Evolutionary conservation across 495 filamentous ascomycete species (phyloP).

Genomic region (Neurospora pannonica): DNA sequence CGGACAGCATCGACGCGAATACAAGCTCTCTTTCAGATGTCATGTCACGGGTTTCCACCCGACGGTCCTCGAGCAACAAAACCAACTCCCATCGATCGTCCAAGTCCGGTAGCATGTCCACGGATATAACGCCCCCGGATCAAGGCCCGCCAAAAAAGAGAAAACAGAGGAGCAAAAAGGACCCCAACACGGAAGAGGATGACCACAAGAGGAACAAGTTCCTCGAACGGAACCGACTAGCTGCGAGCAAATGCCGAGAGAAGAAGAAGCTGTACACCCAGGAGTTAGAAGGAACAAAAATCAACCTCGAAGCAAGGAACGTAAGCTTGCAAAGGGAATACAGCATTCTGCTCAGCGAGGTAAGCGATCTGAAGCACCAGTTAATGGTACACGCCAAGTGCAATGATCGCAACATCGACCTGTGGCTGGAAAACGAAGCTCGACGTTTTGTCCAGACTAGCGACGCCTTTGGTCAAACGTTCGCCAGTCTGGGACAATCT

Average conservation of each 20-base stretch:
- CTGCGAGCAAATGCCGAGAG: constrained; percentile 77
- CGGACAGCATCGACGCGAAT: constrained; percentile 15
- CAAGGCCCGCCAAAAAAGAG: constrained; percentile 12
- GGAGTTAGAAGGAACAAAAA: constrained; percentile 43
- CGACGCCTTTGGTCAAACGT: constrained; percentile 21
- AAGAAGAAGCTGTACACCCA: constrained; percentile 75
- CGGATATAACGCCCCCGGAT: constrained; percentile 18
- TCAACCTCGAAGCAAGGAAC: constrained; percentile 29
- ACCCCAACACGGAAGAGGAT: constrained; percentile 9
- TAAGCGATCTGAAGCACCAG: constrained; percentile 45
- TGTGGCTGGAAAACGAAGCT: constrained; percentile 38
- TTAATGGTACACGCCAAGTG: constrained; percentile 53
- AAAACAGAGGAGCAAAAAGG: constrained; percentile 8
- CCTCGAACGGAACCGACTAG: constrained; percentile 72
- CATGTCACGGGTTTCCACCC: constrained; percentile 13
- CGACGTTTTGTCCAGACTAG: constrained; percentile 28
- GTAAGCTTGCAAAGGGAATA: constrained; percentile 28
- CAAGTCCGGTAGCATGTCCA: constrained; percentile 11
- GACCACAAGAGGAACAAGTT: constrained; percentile 36
- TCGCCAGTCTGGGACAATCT: constrained; percentile 13
- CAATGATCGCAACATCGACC: constrained; percentile 40
- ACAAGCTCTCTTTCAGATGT: constrained; percentile 6
- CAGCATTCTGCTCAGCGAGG: constrained; percentile 33
- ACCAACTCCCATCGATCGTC: constrained; percentile 13
- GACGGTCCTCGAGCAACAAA: constrained; percentile 17